These are phyloP conservation scores for Kurtzmaniella fragi DNA, from an alignment of 805 yeast species.

Conservation along the genomic window DNA sequence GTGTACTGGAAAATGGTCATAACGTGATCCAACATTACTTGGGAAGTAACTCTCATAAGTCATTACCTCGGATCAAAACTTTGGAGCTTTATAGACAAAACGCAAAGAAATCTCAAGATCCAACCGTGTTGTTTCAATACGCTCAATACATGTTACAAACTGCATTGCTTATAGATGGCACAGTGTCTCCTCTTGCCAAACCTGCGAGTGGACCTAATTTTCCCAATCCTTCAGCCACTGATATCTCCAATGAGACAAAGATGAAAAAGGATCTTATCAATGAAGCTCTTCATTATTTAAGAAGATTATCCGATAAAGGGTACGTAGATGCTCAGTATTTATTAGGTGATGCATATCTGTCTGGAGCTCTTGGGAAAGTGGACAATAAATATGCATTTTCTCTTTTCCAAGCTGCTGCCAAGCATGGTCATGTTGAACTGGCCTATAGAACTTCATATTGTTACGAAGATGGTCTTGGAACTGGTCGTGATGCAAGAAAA, in stretches of 20 bases:
- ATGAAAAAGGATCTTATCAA: constrained; percentile 57
- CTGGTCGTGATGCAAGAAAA: constrained; percentile 80
- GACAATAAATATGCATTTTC: constrained; percentile 73
- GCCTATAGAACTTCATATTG: constrained; percentile 90
- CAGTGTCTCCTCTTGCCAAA: constrained; percentile 5
- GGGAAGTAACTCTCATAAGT: constrained; percentile 43
- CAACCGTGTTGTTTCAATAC: constrained; percentile 80
- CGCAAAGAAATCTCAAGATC: constrained; percentile 81
- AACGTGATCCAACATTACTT: constrained; percentile 47
- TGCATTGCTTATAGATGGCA: constrained; percentile 56
- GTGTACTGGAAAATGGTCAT: constrained; percentile 48
- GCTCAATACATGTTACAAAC: constrained; percentile 89
- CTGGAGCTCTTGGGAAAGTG: constrained; percentile 77
- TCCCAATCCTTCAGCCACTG: constrained; percentile 2
- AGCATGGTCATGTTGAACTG: constrained; percentile 87
- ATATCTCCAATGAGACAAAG: constrained; percentile 12
- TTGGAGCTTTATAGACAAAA: constrained; percentile 82
- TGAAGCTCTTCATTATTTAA: constrained; percentile 71
- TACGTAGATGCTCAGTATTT: constrained; percentile 88
- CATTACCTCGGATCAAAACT: constrained; percentile 76
- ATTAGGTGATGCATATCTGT: constrained; percentile 82
- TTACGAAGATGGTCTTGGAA: constrained; percentile 91
- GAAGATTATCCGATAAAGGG: constrained; percentile 71
- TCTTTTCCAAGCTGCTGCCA: constrained; percentile 85
- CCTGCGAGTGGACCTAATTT: constrained; percentile 2